phyloP scores from a whole-genome alignment of 192 early-diverging fungal species.

The Backusella sp. region DNA sequence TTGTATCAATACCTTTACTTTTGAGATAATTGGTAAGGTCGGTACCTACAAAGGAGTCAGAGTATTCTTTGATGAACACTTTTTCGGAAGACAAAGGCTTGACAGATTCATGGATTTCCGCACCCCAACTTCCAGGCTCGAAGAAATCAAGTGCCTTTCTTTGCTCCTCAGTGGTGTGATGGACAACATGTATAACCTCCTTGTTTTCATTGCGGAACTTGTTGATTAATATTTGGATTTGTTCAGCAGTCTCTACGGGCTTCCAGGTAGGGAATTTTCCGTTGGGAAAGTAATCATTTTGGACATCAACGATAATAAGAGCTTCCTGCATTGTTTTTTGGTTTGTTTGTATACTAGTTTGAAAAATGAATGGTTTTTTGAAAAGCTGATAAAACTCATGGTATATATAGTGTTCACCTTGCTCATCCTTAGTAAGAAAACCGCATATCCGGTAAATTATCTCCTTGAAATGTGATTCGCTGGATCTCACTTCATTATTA shows the following conservation, averaged over 20 bases:
- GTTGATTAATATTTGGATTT: not conserved
- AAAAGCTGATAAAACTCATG: not conserved
- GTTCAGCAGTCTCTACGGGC: not conserved
- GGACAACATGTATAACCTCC: not conserved
- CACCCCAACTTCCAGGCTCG: not conserved
- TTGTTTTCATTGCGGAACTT: not conserved
- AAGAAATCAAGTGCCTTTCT: not conserved
- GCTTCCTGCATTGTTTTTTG: not conserved
- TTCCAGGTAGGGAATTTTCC: not conserved
- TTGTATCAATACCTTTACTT: not conserved
- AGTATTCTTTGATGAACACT: not conserved
- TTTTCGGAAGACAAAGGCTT: not conserved
- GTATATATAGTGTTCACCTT: not conserved
- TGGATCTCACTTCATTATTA: not conserved
- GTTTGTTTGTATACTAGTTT: not conserved
- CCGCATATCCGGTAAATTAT: not conserved
- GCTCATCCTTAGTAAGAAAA: not conserved
- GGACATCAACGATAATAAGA: not conserved
- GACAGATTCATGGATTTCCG: not conserved
- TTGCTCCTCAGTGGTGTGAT: not conserved
- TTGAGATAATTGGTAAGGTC: not conserved
- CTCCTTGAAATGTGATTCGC: not conserved
- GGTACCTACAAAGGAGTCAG: not conserved
- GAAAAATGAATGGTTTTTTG: not conserved
- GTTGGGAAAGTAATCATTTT: not conserved